A percentile compares a stretch with the other conserved stretches of the same genome.
Evolutionary conservation across 352 stramenopile genomes (phyloP).

Genomic region (Phytophthora fragariae): DNA sequence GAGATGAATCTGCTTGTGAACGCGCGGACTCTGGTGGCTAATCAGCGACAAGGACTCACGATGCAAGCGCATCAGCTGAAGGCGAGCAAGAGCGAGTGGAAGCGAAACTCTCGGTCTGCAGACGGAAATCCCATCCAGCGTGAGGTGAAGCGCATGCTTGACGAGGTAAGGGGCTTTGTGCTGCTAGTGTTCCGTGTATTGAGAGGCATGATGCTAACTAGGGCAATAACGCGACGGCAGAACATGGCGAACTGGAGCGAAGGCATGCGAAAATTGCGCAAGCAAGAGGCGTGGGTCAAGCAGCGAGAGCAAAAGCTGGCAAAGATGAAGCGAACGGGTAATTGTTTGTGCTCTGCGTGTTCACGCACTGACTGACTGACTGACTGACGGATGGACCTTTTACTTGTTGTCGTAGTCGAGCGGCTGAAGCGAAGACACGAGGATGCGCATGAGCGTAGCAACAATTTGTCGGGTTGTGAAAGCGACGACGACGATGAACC

Average conservation of each 20-base stretch:
- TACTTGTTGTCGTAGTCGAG: conserved; percentile 19
- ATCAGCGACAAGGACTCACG: conserved; percentile 58
- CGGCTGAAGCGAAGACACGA: conserved; percentile 3
- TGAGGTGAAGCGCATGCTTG: conserved; percentile 73
- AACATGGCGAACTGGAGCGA: conserved; percentile 57
- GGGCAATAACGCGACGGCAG: conserved; percentile 15
- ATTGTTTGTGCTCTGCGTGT: neutral
- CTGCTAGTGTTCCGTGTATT: too few relatives aligned
- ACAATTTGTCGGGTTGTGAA: conserved; percentile 27
- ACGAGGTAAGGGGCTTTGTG: conserved; percentile 44
- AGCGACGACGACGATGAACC: conserved; percentile 21
- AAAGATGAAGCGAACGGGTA: conserved; percentile 46
- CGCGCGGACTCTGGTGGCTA: conserved; percentile 45
- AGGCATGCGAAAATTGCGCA: conserved; percentile 53
- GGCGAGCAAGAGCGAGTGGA: conserved; percentile 62
- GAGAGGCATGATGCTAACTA: too few relatives aligned
- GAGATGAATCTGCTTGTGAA: conserved; percentile 61
- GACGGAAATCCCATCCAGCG: conserved; percentile 46
- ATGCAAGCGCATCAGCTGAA: conserved; percentile 65
- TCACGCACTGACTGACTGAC: conserved; percentile 1
- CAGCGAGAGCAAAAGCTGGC: conserved; percentile 55
- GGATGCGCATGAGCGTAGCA: neutral
- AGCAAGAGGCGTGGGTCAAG: conserved; percentile 60
- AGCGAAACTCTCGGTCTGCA: conserved; percentile 34
- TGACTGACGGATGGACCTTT: neutral